Evolutionary conservation across 768 basidiomycete genomes (phyloP).

Genomic region (Auricularia sp.): DNA sequence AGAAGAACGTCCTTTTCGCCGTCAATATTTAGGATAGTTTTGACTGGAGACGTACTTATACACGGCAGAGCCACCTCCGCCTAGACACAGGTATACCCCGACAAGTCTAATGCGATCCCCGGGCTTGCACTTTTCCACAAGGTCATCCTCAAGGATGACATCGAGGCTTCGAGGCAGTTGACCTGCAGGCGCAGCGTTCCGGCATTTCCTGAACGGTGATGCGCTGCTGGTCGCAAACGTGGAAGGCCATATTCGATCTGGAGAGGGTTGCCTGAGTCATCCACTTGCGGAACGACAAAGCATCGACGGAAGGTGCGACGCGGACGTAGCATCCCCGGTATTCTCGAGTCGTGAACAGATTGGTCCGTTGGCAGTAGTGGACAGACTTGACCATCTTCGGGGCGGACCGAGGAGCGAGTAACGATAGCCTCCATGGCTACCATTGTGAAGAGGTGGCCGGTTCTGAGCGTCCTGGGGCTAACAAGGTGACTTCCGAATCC

Average conservation of each 20-base stretch:
- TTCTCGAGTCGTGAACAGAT: slow-evolving; percentile 72
- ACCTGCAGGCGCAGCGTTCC: slow-evolving; percentile 92
- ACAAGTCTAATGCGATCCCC: slow-evolving; percentile 96
- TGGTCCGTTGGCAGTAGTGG: slow-evolving; percentile 87
- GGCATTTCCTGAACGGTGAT: slow-evolving; percentile 99
- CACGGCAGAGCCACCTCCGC: slow-evolving; percentile 81
- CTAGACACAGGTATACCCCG: slow-evolving; percentile 87
- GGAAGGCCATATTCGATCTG: slow-evolving; percentile 86
- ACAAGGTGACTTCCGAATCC: slow-evolving; percentile 98
- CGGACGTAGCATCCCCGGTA: slow-evolving; percentile 90
- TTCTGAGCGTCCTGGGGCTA: slow-evolving; percentile 84
- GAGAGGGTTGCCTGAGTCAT: slow-evolving; percentile 79
- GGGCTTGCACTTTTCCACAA: slow-evolving; percentile 96
- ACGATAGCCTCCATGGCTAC: slow-evolving; percentile 97
- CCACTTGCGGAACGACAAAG: slow-evolving; percentile 79
- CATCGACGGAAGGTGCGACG: slow-evolving; percentile 81
- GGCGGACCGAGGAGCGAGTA: slow-evolving; percentile 92
- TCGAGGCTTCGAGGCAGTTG: slow-evolving; percentile 95
- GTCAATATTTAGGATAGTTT: slow-evolving; percentile 6
- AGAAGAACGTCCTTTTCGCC: slow-evolving; percentile 71
- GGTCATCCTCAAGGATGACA: slow-evolving; percentile 89
- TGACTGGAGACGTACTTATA: slow-evolving; percentile 62
- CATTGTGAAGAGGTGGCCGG: slow-evolving; percentile 88
- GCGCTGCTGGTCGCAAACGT: slow-evolving; percentile 93
- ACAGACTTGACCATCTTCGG: slow-evolving; percentile 97